Evolutionary conservation across 1,139 yeast species (phyloP), one percentile per base, ranked within the genome.

Genomic region (Candida gigantensis): DNA sequence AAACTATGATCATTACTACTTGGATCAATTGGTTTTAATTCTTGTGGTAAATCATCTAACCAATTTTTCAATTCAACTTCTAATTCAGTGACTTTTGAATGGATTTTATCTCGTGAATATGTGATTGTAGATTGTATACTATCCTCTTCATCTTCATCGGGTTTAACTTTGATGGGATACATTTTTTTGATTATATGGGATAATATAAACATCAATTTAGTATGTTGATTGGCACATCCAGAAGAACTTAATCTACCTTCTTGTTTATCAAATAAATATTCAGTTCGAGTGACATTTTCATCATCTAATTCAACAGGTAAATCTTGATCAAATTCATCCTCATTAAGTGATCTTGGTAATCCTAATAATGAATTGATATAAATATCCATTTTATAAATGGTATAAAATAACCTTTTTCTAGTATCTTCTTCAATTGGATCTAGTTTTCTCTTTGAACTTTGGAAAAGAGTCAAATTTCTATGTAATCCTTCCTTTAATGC

Each of bases 351-450:
- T 46, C 92, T 68, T 1, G 97, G 97, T 38, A 89, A 67, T 2
- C 97, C 97, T 44, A 90, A 60, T 73, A 90, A 81, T 3, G 96
- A 87, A 58, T 88, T 88, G 42, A 88, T 86, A 55, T 89, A 89
- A 33, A 89, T 80, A 54, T 90, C 97, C 89, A 89, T 81, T 55
- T 89, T 89, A 57, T 88, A 84, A 45, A 90, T 84, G 1, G 96
- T 85, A 79, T 87, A 89, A 53, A 89, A 89, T 24, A 89, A 64
- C 45, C 97, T 70, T 55, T 87, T 89, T 41, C 97, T 69, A 25
- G 88, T 85, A 55, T 90, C 97, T 25, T 83, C 67, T 56, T 87
- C 96, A 30, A 88, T 82, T 1, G 95, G 95, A 49, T 84, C 84
- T 50, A 85, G 78, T 41, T 62, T 62, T 21, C 74, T 46, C 35